Percentiles rank a stretch among this genome's conserved stretches.
Evolutionary conservation across 75 land plant genomes (phyloP).

Genomic region (Larix kaempferi): DNA sequence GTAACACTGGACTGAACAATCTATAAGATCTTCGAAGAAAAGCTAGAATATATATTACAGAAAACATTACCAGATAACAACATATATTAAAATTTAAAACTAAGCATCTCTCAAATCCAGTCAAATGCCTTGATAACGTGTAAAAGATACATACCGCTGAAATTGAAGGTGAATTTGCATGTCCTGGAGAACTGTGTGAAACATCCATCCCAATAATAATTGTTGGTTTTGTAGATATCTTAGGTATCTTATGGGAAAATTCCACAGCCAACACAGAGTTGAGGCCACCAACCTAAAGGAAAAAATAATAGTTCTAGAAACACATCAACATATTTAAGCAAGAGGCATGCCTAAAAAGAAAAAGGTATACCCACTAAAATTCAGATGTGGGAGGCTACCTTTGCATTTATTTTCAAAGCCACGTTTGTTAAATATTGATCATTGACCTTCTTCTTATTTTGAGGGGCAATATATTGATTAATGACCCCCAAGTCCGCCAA

Average conservation of each 20-base stretch:
- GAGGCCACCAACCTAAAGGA: slow-evolving; percentile 78
- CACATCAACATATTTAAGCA: background rate
- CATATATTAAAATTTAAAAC: too few species aligned
- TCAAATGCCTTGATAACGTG: too few species aligned
- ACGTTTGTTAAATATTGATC: slow-evolving; percentile 87
- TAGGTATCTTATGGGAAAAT: slow-evolving; percentile 29
- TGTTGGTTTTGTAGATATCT: slow-evolving; percentile 62
- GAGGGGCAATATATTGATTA: slow-evolving; percentile 80
- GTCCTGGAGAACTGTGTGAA: slow-evolving; percentile 91
- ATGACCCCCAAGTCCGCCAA: slow-evolving; percentile 62
- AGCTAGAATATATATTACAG: too few species aligned
- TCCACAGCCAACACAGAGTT: slow-evolving; percentile 65
- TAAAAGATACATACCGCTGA: slow-evolving; percentile 54
- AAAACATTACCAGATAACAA: too few species aligned
- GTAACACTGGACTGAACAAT: too few species aligned
- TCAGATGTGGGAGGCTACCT: slow-evolving; percentile 32
- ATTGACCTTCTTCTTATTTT: slow-evolving; percentile 33
- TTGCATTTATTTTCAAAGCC: slow-evolving; percentile 84
- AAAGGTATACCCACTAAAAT: too few species aligned
- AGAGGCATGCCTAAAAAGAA: too few species aligned
- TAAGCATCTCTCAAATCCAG: too few species aligned
- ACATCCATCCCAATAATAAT: slow-evolving; percentile 98
- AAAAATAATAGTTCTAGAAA: background rate
- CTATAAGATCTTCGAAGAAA: too few species aligned
- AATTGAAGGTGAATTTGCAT: slow-evolving; percentile 82